Base-by-base conservation (phyloP, 345 rosid species). In the Corchorus capsularis region DNA sequence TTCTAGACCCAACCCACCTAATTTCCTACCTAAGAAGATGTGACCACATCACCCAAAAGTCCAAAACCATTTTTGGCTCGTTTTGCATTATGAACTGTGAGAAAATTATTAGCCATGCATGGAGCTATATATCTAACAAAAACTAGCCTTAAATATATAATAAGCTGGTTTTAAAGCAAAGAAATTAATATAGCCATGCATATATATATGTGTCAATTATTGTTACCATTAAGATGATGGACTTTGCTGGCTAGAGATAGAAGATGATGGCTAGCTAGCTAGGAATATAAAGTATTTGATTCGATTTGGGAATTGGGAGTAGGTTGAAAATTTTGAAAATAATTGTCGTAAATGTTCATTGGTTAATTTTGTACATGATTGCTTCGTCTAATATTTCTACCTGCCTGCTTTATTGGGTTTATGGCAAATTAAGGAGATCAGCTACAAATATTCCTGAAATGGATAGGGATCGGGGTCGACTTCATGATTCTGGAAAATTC, bases 1-100 rank as follows among this genome's bases (percentile, higher is more conserved):
- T 39, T 16, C 0, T 57, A 47, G 72, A 67, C 69, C 81, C 77
- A 66, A 66, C 66, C 77, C 53, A 78, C 71, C 77, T 72, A 72
- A 72, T 72, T 78, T 68, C 52, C 59, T 65, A 47, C 77, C 81
- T 65, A 77, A 32, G 41, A 49, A 46, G 39, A 66, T 72, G 76
- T 35, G 60, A 34, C 73, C 67, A 34, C 74, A 64, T 19, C 39
- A 32, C 53, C 52, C 8, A 16, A 50, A n/a, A n/a, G n/a, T n/a
- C n/a, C n/a, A n/a, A n/a, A n/a, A n/a, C n/a, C n/a, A n/a, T n/a
- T n/a, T n/a, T n/a, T n/a, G n/a, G n/a, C n/a, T n/a, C n/a, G n/a
- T n/a, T n/a, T n/a, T n/a, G n/a, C n/a, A n/a, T n/a, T n/a, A n/a
- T n/a, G n/a, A n/a, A n/a, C n/a, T n/a, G n/a, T n/a, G n/a, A n/a